These are phyloP conservation scores for Tardiomyces depauwii DNA, from an alignment of 1,139 yeast genomes.

Conservation along the genomic window DNA sequence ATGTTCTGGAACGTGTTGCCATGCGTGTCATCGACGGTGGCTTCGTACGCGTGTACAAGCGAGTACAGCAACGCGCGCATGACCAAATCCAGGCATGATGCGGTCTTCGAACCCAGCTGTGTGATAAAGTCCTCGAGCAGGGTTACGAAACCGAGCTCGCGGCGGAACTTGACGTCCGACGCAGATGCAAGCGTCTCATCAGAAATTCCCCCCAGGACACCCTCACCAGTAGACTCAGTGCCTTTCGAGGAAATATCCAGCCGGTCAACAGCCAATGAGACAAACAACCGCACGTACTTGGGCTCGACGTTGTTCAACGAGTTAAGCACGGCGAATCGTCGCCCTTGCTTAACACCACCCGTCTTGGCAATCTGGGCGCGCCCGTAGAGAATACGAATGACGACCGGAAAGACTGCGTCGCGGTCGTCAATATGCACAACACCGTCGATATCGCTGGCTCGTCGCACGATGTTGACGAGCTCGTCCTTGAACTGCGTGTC, in stretches of 20 bases:
- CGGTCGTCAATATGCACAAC: constrained; percentile 54
- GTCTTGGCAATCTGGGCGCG: constrained; percentile 44
- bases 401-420: constrained; percentile 51
- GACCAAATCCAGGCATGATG: constrained; percentile 38
- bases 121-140: constrained; percentile 53
- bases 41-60: constrained; percentile 27
- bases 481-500: constrained; percentile 83
- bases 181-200: constrained; percentile 9
- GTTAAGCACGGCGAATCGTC: constrained; percentile 67
- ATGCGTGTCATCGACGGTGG: background rate
- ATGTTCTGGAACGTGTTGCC: constrained; percentile 12
- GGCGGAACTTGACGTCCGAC: constrained; percentile 31
- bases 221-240: constrained; percentile 12
- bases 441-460: constrained; percentile 35
- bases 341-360: constrained; percentile 49
- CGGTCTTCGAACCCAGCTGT: constrained; percentile 51
- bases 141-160: constrained; percentile 61
- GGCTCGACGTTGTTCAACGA: constrained; percentile 54
- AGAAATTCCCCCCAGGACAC: constrained; percentile 10
- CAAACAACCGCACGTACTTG: constrained; percentile 44
- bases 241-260: constrained; percentile 31
- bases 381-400: constrained; percentile 76
- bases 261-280: constrained; percentile 50
- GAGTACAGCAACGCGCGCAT: constrained; percentile 52
- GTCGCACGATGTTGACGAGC: constrained; percentile 48